Percentiles rank a stretch among this genome's conserved stretches.
These are phyloP conservation scores for Tinospora cordifolia DNA, from an alignment of 164 flowering plant species.

Conservation along the genomic window DNA sequence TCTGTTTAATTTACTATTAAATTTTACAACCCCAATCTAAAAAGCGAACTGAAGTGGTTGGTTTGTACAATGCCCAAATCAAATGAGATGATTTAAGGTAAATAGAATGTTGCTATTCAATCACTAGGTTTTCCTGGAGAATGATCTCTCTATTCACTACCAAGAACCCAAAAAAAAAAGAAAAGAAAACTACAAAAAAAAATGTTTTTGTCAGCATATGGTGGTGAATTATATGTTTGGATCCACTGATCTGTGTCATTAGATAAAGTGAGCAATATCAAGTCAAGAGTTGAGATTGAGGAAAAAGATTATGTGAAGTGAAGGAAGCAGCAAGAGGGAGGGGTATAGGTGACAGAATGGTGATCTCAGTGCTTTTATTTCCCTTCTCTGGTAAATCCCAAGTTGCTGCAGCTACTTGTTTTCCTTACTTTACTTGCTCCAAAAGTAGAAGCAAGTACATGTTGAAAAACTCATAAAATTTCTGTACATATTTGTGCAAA, in stretches of 20 bases:
- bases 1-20: no score
- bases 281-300: neutral
- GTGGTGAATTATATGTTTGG: neutral
- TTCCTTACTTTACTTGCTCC: neutral
- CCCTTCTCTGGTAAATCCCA: no score
- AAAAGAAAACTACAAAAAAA: neutral
- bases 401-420: neutral
- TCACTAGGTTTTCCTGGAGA: constrained; percentile 7
- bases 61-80: no score
- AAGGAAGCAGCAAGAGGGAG: neutral
- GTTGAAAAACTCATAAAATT: neutral
- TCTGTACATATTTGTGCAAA: neutral
- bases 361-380: neutral
- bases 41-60: no score
- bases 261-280: neutral
- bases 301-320: constrained; percentile 1
- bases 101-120: constrained; percentile 40
- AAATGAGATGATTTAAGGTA: no score
- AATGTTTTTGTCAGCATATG: neutral
- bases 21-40: no score
- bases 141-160: neutral
- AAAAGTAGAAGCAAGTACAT: neutral
- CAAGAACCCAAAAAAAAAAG: neutral
- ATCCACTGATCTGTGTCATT: neutral
- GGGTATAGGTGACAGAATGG: neutral